These are phyloP conservation scores for Phragmites australis DNA, from an alignment of 176 grass and related monocot genomes.

Conservation along the genomic window DNA sequence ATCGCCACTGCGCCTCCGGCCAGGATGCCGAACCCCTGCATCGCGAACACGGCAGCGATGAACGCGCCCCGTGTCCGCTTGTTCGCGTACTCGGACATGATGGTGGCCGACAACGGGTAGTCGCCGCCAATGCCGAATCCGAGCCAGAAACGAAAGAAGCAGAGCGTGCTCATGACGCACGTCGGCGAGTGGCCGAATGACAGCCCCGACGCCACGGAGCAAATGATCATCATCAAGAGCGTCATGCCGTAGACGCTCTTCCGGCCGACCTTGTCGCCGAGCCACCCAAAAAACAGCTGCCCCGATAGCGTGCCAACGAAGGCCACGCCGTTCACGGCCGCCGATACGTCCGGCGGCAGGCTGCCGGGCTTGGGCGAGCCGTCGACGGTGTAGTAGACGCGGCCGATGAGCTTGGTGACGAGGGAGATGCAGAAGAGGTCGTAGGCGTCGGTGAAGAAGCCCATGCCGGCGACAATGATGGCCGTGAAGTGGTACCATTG, in stretches of 20 bases:
- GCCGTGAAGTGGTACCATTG: constrained; percentile 62
- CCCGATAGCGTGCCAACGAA: constrained; percentile 53
- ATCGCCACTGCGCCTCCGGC: too few relatives aligned
- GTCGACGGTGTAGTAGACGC: constrained; percentile 52
- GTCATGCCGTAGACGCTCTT: constrained; percentile 57
- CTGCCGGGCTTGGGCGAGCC: constrained; percentile 44
- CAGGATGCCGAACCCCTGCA: constrained; percentile 80
- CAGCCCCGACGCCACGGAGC: constrained; percentile 49
- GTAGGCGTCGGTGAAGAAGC: constrained; percentile 69
- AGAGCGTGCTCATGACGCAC: constrained; percentile 48
- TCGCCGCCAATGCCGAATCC: constrained; percentile 63
- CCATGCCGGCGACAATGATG: constrained; percentile 54
- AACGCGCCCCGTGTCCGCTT: constrained; percentile 67
- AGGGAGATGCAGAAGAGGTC: constrained; percentile 67
- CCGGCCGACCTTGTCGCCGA: constrained; percentile 52
- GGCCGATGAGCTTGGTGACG: constrained; percentile 55
- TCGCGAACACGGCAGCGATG: constrained; percentile 79
- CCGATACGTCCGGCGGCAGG: constrained; percentile 52
- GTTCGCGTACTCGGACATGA: constrained; percentile 83
- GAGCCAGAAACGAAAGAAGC: constrained; percentile 69
- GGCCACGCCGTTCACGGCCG: constrained; percentile 54
- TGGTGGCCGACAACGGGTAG: constrained; percentile 60
- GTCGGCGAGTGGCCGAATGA: constrained; percentile 34
- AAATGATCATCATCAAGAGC: constrained; percentile 43
- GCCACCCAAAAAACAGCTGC: constrained; percentile 62